A percentile compares a stretch with the other conserved stretches of the same genome.
These are phyloP conservation scores for Chlorella vulgaris DNA, from an alignment of 139 green algal genomes.

Conservation along the genomic window DNA sequence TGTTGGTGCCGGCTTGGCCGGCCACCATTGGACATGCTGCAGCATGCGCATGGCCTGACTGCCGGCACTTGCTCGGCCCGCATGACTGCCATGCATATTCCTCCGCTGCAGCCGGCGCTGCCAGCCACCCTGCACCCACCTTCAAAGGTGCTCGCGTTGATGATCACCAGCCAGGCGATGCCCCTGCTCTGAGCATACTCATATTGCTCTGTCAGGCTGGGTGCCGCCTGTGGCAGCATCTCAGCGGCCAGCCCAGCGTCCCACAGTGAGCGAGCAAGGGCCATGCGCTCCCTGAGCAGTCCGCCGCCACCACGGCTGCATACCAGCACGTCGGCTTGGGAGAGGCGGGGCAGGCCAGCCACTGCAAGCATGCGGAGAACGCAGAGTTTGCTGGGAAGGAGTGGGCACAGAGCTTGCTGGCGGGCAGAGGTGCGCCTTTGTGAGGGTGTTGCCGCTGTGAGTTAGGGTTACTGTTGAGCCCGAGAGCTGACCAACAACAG, in stretches of 20 bases:
- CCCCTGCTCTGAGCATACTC: slow-evolving; percentile 67
- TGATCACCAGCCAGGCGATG: slow-evolving; percentile 80
- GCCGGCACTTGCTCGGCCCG: too few species aligned
- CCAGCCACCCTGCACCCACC: slow-evolving; percentile 4
- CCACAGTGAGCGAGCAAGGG: slow-evolving; percentile 70
- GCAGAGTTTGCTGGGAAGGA: background rate
- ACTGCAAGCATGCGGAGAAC: background rate
- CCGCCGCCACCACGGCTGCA: slow-evolving; percentile 72
- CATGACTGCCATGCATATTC: too few species aligned
- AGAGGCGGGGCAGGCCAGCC: slow-evolving; percentile 16
- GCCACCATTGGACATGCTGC: too few species aligned
- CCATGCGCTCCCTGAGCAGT: slow-evolving; percentile 70
- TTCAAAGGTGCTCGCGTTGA: slow-evolving; percentile 46
- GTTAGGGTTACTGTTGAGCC: too few species aligned
- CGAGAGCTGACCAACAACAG: too few species aligned
- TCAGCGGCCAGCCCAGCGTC: slow-evolving; percentile 71
- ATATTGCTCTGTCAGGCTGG: slow-evolving; percentile 80
- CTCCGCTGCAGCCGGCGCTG: too few species aligned
- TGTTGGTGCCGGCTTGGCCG: too few species aligned
- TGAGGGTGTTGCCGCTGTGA: too few species aligned
- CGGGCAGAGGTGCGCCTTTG: too few species aligned
- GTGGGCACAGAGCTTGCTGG: background rate
- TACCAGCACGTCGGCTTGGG: slow-evolving; percentile 78
- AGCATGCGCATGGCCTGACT: too few species aligned
- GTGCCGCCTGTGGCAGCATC: slow-evolving; percentile 60